phyloP scores from a whole-genome alignment of 1,284 basidiomycete species.

The Ceratobasidium sp. region DNA sequence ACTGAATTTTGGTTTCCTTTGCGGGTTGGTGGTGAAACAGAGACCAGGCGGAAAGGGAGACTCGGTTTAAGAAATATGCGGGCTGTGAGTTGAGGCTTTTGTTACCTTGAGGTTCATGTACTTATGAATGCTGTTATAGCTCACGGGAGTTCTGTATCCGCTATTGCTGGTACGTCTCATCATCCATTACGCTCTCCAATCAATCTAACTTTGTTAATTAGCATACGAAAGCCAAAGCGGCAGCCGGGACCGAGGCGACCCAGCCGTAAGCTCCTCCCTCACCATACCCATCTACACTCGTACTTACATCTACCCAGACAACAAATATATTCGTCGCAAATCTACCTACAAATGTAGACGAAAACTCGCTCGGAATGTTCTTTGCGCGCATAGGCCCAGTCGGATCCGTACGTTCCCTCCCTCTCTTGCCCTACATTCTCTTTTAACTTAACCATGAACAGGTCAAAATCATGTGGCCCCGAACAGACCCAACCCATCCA shows the following conservation, averaged over 20 bases:
- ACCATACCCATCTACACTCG: constrained; percentile 59
- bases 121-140: constrained; percentile 54
- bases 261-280: constrained; percentile 66
- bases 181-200: background rate
- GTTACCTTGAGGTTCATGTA: background rate
- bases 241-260: constrained; percentile 89
- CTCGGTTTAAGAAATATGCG: constrained; percentile 77
- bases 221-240: constrained; percentile 91
- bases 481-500: constrained; percentile 65
- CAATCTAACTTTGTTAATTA: constrained; percentile 51
- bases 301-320: constrained; percentile 66
- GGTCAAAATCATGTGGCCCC: constrained; percentile 98
- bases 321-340: constrained; percentile 96
- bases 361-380: constrained; percentile 86
- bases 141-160: constrained; percentile 79
- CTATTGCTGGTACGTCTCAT: constrained; percentile 77
- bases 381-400: constrained; percentile 78
- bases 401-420: constrained; percentile 53
- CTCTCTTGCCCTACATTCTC: constrained; percentile 59
- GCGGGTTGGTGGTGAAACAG: constrained; percentile 61
- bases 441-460: constrained; percentile 55
- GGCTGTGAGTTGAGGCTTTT: constrained; percentile 64
- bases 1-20: constrained; percentile 27
- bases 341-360: constrained; percentile 86
- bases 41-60: constrained; percentile 92